Evolutionary conservation across 129 eudicot species (phyloP), one percentile per base, ranked within the genome.

Genomic region (Centaurea solstitialis): DNA sequence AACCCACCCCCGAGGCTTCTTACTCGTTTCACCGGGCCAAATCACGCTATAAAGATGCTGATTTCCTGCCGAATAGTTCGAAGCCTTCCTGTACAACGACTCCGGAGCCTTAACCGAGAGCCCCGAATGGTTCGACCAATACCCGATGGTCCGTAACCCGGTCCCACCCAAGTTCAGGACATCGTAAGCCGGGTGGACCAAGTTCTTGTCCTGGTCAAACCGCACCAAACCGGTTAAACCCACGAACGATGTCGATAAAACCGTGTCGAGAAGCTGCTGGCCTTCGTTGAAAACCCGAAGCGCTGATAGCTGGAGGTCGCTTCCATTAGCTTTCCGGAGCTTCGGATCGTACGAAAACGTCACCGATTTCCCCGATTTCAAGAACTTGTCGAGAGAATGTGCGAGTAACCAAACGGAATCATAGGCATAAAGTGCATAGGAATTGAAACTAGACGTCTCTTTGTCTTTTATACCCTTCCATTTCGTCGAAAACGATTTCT

Each of bases 381-480:
- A 74, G 71, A 86, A 90, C 35, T 39, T 73, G 67, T 93, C 95
- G 61, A 95, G 94, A 73, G 98, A 97, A 73, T 77, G 93, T n/a
- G 99, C 98, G 45, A 93, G 88, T 64, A 93, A 76, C 98, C 98
- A 91, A 3, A 95, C 92, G 0, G 99, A 83, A 81, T 95, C 99
- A 81, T 95, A 95, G 38, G 99, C 98, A 68, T 93, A 95, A 10
- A 90, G 82, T 6, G 98, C 98, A 71, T 92, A 95, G 4, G 99
- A 88, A 76, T 95, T 95, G 22, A 87, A 86, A 24, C 81, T 78
- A 22, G 83, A 64, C 6, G 88, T 86, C 38, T 87, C 78, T 72
- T 77, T 82, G 23, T 82, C 72, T 75, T 85, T 89, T n/a, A 84
- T 81, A 35, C 39, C 77, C 39, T 81, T 88, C 97, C 96, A 94